Base-by-base conservation (phyloP, 805 yeast species). In the Saccharomycopsis babjevae region DNA sequence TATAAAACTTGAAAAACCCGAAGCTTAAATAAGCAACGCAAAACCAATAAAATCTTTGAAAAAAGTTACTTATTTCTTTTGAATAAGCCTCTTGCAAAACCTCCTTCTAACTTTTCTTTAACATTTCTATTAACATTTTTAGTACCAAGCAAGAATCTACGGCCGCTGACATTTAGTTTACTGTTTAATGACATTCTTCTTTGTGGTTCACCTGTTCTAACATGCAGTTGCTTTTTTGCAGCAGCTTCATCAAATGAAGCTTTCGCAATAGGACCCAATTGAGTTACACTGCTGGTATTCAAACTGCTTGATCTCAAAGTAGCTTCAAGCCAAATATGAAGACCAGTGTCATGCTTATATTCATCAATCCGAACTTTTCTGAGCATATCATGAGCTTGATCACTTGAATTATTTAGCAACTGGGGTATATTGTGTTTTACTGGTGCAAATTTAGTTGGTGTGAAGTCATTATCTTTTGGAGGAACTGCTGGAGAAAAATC, bases 61-160 rank as follows among this genome's bases (percentile, higher is more conserved):
- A 25, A 15, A 34, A 30, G n/a, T 32, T 25, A 62, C 55, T 63
- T 60, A 36, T 61, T 61, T 54, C 62, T 56, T 54, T 63, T 63
- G 36, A 60, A 61, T n/a, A 63, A 54, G 3, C 62, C 58, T 32
- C 54, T 62, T 3, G 62, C 55, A 38, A 62, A 54, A 5, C 64
- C 64, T 6, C 54, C 62, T 50, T 58, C 63, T 3, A 63, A 39
- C 39, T 61, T 61, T 16, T 57, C 65, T 46, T 61, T 61, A 16
- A 63, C 64, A 59, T 63, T 63, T 52, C 57, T 59, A 25, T 61
- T 61, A 8, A 63, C 65, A 54, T 57, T 63, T 57, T 60, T 62
- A 4, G 65, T 62, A 5, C 63, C 63, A 39, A 57, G 58, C 28
- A 62, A 40, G 25, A 62, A 61, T 54, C 65, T 39, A 38, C 61